These are phyloP conservation scores for Penicillium sclerotiorum DNA, from an alignment of 2,329 filamentous ascomycete genomes.

Conservation along the genomic window DNA sequence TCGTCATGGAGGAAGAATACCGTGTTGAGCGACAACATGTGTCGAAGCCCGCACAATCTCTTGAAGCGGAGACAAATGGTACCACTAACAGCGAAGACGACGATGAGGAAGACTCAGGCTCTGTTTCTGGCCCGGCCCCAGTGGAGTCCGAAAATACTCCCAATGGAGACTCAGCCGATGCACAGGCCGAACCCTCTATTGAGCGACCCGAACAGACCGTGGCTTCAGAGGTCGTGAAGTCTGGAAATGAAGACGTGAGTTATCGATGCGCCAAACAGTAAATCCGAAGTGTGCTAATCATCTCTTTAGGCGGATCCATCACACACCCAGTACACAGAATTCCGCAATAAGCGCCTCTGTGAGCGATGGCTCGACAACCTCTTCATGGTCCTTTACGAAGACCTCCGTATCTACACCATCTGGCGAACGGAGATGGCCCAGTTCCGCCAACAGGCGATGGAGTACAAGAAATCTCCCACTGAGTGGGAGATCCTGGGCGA, in stretches of 20 bases:
- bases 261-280: too few relatives aligned
- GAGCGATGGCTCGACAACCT: slow-evolving; percentile 98
- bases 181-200: slow-evolving; percentile 49
- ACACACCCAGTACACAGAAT: slow-evolving; percentile 78
- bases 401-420: slow-evolving; percentile 96
- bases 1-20: slow-evolving; percentile 99
- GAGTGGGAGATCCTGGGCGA: slow-evolving; percentile 98
- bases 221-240: slow-evolving; percentile 74
- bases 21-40: slow-evolving; percentile 68
- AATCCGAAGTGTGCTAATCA: slow-evolving; percentile 14
- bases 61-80: slow-evolving; percentile 41
- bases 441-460: slow-evolving; percentile 86
- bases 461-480: slow-evolving; percentile 94
- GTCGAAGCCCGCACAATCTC: slow-evolving; percentile 77
- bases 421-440: slow-evolving; percentile 98
- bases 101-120: slow-evolving; percentile 30
- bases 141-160: slow-evolving; percentile 28
- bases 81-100: slow-evolving; percentile 20
- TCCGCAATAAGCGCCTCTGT: slow-evolving; percentile 95
- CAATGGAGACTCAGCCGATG: slow-evolving; percentile 35
- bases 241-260: slow-evolving; percentile 70
- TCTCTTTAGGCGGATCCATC: slow-evolving; percentile 60
- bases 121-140: slow-evolving; percentile 21
- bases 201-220: slow-evolving; percentile 81
- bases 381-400: slow-evolving; percentile 99